Base-by-base conservation (phyloP, 2,329 filamentous ascomycete genomes). In the Neonectria hederae region DNA sequence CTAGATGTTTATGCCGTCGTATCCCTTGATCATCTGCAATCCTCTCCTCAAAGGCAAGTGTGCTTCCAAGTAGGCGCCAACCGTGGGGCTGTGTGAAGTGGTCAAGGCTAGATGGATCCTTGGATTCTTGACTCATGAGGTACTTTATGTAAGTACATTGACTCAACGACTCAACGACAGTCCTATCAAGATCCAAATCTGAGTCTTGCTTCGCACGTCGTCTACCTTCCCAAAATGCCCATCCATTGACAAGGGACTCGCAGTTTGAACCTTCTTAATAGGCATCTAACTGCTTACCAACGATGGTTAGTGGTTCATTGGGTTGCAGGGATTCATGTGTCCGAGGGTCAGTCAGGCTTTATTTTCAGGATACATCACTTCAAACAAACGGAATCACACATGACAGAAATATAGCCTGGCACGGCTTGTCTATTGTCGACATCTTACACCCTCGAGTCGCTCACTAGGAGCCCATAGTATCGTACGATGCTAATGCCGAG, bases 391-490 rank as follows among this genome's bases (percentile, higher is more conserved):
- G n/a, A n/a, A n/a, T n/a, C n/a, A n/a, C n/a, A n/a, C n/a, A 54
- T 59, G 26, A 26, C 52, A 52, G 38, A 62, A 35, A 49, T 45
- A 63, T 66, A 59, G 62, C 60, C 54, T 40, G 59, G 42, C 58
- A 58, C 65, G 51, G 59, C 62, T 66, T 49, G 40, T 65, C 64
- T 67, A 71, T 64, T 62, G 54, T 60, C 53, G 57, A 45, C 58
- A 46, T 62, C 61, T 64, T 64, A 66, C 59, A 65, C 35, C 58
- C 59, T 54, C 32, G 32, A 13, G 59, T 61, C 56, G 43, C 40
- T 43, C 38, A 32, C 60, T 63, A n/a, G 24, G 53, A 54, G 65
- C 48, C 65, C 46, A 42, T 62, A 49, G 64, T 68, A 63, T 62
- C 32, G 42, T 65, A 68, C 63, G 67, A 55, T 60, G 49, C 55